These are phyloP conservation scores for Aspergillus niger DNA, from an alignment of 2,329 filamentous ascomycete genomes.

Conservation along the genomic window DNA sequence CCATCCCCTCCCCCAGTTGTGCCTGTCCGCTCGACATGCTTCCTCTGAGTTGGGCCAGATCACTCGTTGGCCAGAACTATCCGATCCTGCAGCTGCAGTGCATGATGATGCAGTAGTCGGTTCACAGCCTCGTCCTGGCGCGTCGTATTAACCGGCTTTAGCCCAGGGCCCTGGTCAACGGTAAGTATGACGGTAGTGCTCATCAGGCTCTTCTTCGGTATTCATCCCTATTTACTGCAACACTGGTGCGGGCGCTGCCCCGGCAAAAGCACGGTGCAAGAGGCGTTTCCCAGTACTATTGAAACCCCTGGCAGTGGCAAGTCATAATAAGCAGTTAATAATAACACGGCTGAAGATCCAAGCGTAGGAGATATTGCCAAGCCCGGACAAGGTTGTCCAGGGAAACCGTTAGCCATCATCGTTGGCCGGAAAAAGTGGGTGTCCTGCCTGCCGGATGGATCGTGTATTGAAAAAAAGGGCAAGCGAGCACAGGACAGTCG, in stretches of 20 bases:
- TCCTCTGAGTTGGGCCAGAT: not conserved
- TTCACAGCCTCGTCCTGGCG: not conserved
- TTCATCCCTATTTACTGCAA: not conserved
- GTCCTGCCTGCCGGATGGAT: not conserved
- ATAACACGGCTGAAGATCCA: slow-evolving; percentile 6
- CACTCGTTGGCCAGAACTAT: not conserved
- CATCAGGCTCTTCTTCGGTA: slow-evolving; percentile 1
- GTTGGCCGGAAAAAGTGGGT: not conserved
- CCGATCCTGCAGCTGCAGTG: not conserved
- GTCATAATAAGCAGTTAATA: not conserved
- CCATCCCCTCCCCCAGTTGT: not conserved
- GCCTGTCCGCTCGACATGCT: not conserved
- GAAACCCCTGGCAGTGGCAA: slow-evolving; percentile 16
- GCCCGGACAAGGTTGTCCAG: slow-evolving; percentile 15
- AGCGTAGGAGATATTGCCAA: slow-evolving; percentile 13
- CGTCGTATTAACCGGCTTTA: not conserved
- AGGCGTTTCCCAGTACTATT: slow-evolving; percentile 12
- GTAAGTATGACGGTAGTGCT: slow-evolving; percentile 1
- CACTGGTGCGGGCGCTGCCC: not conserved
- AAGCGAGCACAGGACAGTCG: slow-evolving; percentile 9
- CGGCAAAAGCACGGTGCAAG: slow-evolving; percentile 9
- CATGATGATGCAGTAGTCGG: not conserved
- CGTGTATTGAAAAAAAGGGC: slow-evolving; percentile 4
- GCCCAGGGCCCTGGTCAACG: not conserved
- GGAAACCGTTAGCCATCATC: slow-evolving; percentile 10